Evolutionary conservation across 257 asterid species (phyloP), one percentile per base, ranked within the genome.

Genomic region (Fraxinus anomala): DNA sequence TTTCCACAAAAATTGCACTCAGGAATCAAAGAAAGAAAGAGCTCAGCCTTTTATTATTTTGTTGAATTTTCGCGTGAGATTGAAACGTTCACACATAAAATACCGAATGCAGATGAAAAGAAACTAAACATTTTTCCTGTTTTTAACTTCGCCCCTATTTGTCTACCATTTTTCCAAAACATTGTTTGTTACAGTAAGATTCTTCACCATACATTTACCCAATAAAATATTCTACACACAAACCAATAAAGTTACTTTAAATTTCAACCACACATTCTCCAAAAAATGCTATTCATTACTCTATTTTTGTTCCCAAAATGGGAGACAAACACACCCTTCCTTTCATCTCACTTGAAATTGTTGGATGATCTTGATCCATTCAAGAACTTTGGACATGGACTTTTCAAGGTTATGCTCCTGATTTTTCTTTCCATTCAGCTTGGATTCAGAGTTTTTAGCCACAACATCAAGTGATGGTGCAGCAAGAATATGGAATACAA

Each of bases 401-500:
- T 70, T 80, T 61, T 72, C 75, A 36, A 40, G 30, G 37, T 31
- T 79, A 82, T 59, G 76, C 54, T 81, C 74, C 12, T 82, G 61
- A 34, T 79, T 72, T 82, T 72, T 47, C 81, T 70, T 68, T 16
- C 67, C 23, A 85, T 83, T 79, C 91, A 95, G 98, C 85, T 89
- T 96, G 82, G 99, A 96, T 82, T 93, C 99, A 0, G 99, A 87
- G 84, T 93, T 87, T 83, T 82, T 96, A 85, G 98, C 99, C 73
- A 82, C 99, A 81, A 93, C 99, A 14, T 96, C 99, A 73, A 84
- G 89, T 36, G 98, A 96, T 86, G 99, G 99, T 79, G 87, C 96
- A 14, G 97, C 97, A 28, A 91, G 95, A 88, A 88, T 96, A 85
- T 96, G 99, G 99, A 92, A 88, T 81, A 89, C 97, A 37, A 87